Evolutionary conservation across 2,329 filamentous ascomycete genomes (phyloP).

Genomic region (Aspergillus tubingensis): DNA sequence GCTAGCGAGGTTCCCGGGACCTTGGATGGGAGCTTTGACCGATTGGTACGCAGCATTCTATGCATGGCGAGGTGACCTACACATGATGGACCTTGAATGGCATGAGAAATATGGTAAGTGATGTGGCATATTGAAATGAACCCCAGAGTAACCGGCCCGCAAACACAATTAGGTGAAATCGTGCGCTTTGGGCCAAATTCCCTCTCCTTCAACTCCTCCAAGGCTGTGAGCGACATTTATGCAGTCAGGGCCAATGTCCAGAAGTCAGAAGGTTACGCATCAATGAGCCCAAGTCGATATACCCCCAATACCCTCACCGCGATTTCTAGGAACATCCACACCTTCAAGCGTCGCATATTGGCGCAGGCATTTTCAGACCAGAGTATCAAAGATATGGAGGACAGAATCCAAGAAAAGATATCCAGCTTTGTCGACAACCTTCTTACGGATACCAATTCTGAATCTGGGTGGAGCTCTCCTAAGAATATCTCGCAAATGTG

Average conservation of each 20-base stretch:
- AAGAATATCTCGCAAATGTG: not conserved
- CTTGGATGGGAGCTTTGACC: too few species aligned
- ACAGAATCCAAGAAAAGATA: not conserved
- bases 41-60: too few species aligned
- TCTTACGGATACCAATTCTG: not conserved
- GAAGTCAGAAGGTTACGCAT: not conserved
- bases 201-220: not conserved
- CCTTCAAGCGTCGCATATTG: constrained; percentile 5
- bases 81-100: too few species aligned
- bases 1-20: too few species aligned
- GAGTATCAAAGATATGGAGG: not conserved
- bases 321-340: not conserved
- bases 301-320: not conserved
- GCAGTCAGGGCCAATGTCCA: constrained; percentile 1
- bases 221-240: not conserved
- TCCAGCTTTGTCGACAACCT: not conserved
- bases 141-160: too few species aligned
- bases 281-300: not conserved
- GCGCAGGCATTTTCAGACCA: constrained; percentile 1
- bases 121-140: too few species aligned
- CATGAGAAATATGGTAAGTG: too few species aligned
- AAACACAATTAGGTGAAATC: not conserved
- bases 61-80: too few species aligned
- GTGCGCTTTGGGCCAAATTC: constrained; percentile 4
- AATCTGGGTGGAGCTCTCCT: not conserved